These are phyloP conservation scores for Juglanconis sp. DNA, from an alignment of 2,329 filamentous ascomycete species.

Conservation along the genomic window DNA sequence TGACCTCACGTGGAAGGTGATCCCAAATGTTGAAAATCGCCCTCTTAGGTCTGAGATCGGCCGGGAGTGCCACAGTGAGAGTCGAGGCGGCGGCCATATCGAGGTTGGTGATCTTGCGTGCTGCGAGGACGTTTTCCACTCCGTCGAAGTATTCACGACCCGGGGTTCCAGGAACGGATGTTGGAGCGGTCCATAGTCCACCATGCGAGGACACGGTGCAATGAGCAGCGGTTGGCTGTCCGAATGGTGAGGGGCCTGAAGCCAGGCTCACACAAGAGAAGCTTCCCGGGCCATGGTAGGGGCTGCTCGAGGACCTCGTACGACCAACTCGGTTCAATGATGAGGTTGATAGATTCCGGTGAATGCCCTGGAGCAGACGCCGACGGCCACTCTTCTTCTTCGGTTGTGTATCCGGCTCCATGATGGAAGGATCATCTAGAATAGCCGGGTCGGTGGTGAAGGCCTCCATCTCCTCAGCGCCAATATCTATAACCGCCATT, in stretches of 20 bases:
- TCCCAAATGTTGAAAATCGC: constrained; percentile 68
- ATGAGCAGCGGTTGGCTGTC: constrained; percentile 31
- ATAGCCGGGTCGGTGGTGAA: constrained; percentile 18
- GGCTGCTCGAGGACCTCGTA: constrained; percentile 64
- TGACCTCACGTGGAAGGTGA: constrained; percentile 77
- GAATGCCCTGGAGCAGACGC: constrained; percentile 68
- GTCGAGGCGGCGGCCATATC: constrained; percentile 31
- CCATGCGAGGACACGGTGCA: constrained; percentile 28
- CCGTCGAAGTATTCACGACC: constrained; percentile 38
- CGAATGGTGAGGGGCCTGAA: constrained; percentile 40
- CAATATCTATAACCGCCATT: constrained; percentile 11
- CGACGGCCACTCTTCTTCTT: constrained; percentile 64
- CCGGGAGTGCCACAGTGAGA: constrained; percentile 56
- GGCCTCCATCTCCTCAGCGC: constrained; percentile 16
- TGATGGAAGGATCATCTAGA: constrained; percentile 10
- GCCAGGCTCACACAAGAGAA: constrained; percentile 55
- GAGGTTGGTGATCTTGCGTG: constrained; percentile 53
- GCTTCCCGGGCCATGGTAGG: constrained; percentile 55
- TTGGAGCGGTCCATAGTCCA: constrained; percentile 32
- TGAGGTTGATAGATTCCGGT: constrained; percentile 78
- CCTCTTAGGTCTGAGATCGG: constrained; percentile 53
- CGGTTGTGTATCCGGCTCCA: constrained; percentile 32
- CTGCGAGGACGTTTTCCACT: constrained; percentile 47
- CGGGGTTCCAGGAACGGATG: constrained; percentile 38
- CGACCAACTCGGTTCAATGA: constrained; percentile 64